phyloP scores from a whole-genome alignment of 352 stramenopile genomes.

The Pythium graminicola region DNA sequence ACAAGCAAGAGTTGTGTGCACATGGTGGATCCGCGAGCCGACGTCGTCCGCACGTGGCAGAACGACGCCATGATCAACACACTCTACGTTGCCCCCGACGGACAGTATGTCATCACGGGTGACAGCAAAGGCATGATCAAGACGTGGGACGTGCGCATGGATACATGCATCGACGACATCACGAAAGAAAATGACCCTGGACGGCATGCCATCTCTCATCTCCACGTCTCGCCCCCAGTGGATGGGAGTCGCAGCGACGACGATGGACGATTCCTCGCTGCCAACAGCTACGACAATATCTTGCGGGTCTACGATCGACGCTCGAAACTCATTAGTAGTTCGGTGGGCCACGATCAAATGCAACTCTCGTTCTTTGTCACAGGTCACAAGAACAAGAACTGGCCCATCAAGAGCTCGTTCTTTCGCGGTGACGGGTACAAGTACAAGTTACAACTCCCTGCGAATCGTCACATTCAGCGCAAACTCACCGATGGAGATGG shows the following conservation, averaged over 20 bases:
- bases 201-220: constrained; percentile 74
- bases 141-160: constrained; percentile 82
- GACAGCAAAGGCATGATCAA: constrained; percentile 86
- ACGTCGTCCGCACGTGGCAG: constrained; percentile 44
- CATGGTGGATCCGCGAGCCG: constrained; percentile 58
- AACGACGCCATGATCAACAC: constrained; percentile 87
- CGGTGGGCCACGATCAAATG: constrained; percentile 62
- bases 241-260: constrained; percentile 54
- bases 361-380: constrained; percentile 73
- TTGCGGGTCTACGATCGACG: constrained; percentile 82
- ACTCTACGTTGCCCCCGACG: constrained; percentile 68
- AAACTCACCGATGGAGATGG: constrained; percentile 77
- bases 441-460: constrained; percentile 73
- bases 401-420: constrained; percentile 87
- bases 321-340: constrained; percentile 77
- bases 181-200: constrained; percentile 72
- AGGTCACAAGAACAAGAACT: constrained; percentile 88
- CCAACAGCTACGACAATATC: constrained; percentile 89
- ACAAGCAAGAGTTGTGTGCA: constrained; percentile 79
- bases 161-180: constrained; percentile 68
- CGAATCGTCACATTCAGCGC: constrained; percentile 38
- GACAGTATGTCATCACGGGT: constrained; percentile 70
- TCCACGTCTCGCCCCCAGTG: constrained; percentile 67
- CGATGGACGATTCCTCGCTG: constrained; percentile 73
- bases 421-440: constrained; percentile 84